Base-by-base conservation (phyloP, 148 eudicot genomes). In the Simmondsia chinensis region DNA sequence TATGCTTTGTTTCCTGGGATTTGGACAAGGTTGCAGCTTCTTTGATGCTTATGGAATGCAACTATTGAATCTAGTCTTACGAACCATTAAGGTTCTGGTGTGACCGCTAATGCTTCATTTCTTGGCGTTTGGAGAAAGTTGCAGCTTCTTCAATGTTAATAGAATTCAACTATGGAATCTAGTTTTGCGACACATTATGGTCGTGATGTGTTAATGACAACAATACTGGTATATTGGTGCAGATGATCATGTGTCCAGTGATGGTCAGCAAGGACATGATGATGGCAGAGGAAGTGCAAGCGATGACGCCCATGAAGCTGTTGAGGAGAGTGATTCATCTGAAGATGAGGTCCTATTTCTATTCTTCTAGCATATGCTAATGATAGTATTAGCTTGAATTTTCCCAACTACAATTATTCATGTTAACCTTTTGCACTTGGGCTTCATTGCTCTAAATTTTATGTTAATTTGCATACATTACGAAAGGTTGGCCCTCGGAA, bases 291-390 rank as follows among this genome's bases (percentile, higher is more conserved):
- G 50, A 13, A 44, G 44, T 39, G 72, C 43, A 46, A 69, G 77
- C 19, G 68, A 63, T 21, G 80, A 68, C 34, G 79, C 57, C 16
- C 53, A 60, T 45, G 66, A 63, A 40, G 75, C 65, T 18, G 88
- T 60, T 9, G 83, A 79, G 34, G 99, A 86, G 81, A 91, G 99
- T 46, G 99, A 91, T 55, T 86, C 99, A 7, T 91, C 99, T 3
- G 99, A 91, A 61, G 99, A 91, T 48, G 99, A 91, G 99, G 97
- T 91, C 12, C 17, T 53, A 23, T n/a, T n/a, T n/a, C 18, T 17
- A 5, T 45, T 21, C 6, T 1, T 20, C 42, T 39, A 4, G 7
- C 29, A 20, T 46, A 28, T 7, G 4, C 20, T 20, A 9, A 23
- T 46, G 35, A 28, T 3, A 7, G 33, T 34, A 9, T 22, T 10